phyloP scores from a whole-genome alignment of 306 rosid genomes.

The Cucurbita moschata region DNA sequence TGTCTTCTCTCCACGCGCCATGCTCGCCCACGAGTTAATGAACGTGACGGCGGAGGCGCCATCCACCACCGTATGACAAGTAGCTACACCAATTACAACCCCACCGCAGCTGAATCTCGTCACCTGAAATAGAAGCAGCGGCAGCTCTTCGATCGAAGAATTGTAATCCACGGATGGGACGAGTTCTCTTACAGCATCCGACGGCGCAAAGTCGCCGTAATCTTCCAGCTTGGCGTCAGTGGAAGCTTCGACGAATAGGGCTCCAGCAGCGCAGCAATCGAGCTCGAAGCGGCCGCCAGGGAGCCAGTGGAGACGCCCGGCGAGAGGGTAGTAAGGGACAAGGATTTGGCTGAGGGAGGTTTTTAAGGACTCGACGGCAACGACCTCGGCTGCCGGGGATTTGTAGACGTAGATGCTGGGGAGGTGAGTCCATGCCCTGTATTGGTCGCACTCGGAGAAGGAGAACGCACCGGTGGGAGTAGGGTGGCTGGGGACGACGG shows the following conservation, averaged over 20 bases:
- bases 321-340: slow-evolving; percentile 48
- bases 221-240: slow-evolving; percentile 14
- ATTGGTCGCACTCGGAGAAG: background rate
- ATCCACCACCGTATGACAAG: slow-evolving; percentile 37
- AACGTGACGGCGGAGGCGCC: slow-evolving; percentile 35
- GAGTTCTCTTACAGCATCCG: slow-evolving; percentile 6
- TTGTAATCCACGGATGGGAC: slow-evolving; percentile 25
- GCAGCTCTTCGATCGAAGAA: slow-evolving; percentile 30
- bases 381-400: background rate
- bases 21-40: slow-evolving; percentile 33
- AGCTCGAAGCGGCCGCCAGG: slow-evolving; percentile 33
- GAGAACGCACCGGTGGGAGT: background rate
- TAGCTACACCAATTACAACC: slow-evolving; percentile 11
- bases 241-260: slow-evolving; percentile 31
- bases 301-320: slow-evolving; percentile 40
- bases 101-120: slow-evolving; percentile 48
- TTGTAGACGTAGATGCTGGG: background rate
- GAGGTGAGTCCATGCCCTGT: background rate
- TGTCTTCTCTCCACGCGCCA: slow-evolving; percentile 29
- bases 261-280: slow-evolving; percentile 38
- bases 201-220: slow-evolving; percentile 22
- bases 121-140: slow-evolving; percentile 27
- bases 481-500: background rate
- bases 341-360: slow-evolving; percentile 29
- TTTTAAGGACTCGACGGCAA: background rate